These are phyloP conservation scores for Boletus reticuloceps DNA, from an alignment of 768 basidiomycete genomes.

Conservation along the genomic window DNA sequence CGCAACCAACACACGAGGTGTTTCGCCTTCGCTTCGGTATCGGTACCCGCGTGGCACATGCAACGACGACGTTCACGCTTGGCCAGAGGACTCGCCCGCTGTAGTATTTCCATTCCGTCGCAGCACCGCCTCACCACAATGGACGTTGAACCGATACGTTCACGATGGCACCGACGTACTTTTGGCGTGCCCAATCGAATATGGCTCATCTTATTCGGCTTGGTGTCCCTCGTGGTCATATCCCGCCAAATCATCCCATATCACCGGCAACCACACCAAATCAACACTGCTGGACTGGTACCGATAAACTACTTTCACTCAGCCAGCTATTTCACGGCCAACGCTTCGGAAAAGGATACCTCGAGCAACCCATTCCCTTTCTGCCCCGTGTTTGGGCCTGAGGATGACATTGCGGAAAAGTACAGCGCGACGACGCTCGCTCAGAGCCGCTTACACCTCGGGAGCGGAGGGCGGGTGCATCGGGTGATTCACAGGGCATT, in stretches of 20 bases:
- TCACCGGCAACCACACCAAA: conserved; percentile 19
- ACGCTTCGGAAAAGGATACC: conserved; percentile 34
- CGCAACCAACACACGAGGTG: background rate
- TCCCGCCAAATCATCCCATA: conserved; percentile 54
- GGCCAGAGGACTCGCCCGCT: conserved; percentile 48
- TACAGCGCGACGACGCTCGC: conserved; percentile 76
- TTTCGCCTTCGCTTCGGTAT: background rate
- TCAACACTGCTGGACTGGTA: conserved; percentile 47
- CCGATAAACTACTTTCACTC: conserved; percentile 85
- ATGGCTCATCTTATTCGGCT: conserved; percentile 57
- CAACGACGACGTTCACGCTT: conserved; percentile 57
- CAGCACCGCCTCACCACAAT: conserved; percentile 41
- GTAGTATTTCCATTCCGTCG: conserved; percentile 46
- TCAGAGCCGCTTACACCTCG: conserved; percentile 71
- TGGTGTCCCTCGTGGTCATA: conserved; percentile 54
- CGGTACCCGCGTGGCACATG: conserved; percentile 41
- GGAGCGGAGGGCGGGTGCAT: conserved; percentile 81
- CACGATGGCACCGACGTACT: conserved; percentile 53
- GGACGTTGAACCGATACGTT: conserved; percentile 45
- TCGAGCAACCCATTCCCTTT: conserved; percentile 75
- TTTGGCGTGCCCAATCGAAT: conserved; percentile 68
- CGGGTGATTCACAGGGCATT: conserved; percentile 81
- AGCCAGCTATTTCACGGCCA: conserved; percentile 23
- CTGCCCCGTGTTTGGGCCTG: conserved; percentile 84
- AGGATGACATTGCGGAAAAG: conserved; percentile 73